These are phyloP conservation scores for Cercospora janseana DNA, from an alignment of 2,329 filamentous ascomycete species.

Conservation along the genomic window DNA sequence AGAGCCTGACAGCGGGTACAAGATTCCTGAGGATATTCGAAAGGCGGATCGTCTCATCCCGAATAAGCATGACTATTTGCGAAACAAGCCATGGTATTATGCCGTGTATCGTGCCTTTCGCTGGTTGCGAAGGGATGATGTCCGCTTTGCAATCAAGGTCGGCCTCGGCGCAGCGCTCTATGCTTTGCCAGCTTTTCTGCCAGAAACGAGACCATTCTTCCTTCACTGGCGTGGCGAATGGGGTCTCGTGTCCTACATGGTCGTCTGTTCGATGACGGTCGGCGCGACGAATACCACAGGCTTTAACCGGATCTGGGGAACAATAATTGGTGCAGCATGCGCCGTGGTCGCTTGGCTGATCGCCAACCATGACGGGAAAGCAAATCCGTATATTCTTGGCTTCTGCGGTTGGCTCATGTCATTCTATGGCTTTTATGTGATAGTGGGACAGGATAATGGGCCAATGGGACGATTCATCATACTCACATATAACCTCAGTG, in stretches of 20 bases:
- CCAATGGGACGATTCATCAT: conserved; percentile 92
- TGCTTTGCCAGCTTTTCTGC: conserved; percentile 83
- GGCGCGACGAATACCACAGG: conserved; percentile 94
- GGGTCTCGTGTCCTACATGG: conserved; percentile 95
- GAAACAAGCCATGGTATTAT: conserved; percentile 40
- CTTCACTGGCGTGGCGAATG: conserved; percentile 91
- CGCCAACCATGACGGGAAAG: conserved; percentile 52
- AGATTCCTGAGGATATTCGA: conserved; percentile 33
- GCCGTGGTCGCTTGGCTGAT: conserved; percentile 77
- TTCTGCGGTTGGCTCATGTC: conserved; percentile 75
- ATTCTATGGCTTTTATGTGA: conserved; percentile 77
- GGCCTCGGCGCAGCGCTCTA: conserved; percentile 86
- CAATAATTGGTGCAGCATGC: conserved; percentile 72
- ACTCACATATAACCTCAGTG: conserved; percentile 92
- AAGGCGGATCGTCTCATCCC: conserved; percentile 32
- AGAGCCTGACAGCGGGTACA: conserved; percentile 25
- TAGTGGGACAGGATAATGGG: conserved; percentile 76
- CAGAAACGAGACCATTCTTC: conserved; percentile 74
- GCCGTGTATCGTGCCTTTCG: conserved; percentile 56
- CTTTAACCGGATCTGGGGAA: conserved; percentile 80
- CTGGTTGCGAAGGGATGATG: conserved; percentile 62
- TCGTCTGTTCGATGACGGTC: conserved; percentile 96
- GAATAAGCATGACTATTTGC: conserved; percentile 28
- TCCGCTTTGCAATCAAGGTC: conserved; percentile 85
- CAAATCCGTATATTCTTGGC: conserved; percentile 72